Evolutionary conservation across 164 flowering plant species (phyloP), one percentile per base, ranked within the genome.

Genomic region (Umbilicus rupestris): DNA sequence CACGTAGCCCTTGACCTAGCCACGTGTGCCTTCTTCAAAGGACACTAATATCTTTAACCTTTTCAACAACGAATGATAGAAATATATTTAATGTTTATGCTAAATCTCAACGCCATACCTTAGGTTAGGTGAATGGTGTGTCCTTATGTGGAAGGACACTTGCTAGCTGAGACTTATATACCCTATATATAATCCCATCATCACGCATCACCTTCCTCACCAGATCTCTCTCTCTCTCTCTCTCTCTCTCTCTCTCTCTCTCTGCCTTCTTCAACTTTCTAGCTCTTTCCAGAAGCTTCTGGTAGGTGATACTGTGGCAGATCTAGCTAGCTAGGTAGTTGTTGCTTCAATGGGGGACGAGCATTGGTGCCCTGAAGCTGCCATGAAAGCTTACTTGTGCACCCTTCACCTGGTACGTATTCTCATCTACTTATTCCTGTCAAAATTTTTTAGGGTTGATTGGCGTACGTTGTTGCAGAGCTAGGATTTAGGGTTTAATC

Each of bases 61-160:
- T 55, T 55, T 55, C 60, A 55, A 28, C 60, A 55, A 28, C 60
- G 60, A 55, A 55, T 28, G 33, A 55, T 55, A 26, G 60, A 55
- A 55, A 10, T 26, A 55, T 33, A 55, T 55, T 55, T 55, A 55
- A 28, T 55, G 22, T 22, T 52, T 52, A 7, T 22, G 2, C 20
- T 7, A 14, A 1, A 28, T 10, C 33, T 0, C 17, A 28, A 29
- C 60, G 28, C 31, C 29, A 28, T 15, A 28, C 60, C 33, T 33
- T 28, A 55, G 33, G 57, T 55, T n/a, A n/a, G 33, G 16, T 41
- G 15, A 2, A 9, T 30, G 31, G 29, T 26, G 33, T 55, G 33
- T 5, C 60, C 60, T 3, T 55, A 33, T 28, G 17, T 14, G 33
- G 28, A 55, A 11, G 19, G 60, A 55, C 35, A 55, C 57, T 20